Conservation (phyloP, 768 basidiomycete species). For the Cyathus striatus region DNA sequence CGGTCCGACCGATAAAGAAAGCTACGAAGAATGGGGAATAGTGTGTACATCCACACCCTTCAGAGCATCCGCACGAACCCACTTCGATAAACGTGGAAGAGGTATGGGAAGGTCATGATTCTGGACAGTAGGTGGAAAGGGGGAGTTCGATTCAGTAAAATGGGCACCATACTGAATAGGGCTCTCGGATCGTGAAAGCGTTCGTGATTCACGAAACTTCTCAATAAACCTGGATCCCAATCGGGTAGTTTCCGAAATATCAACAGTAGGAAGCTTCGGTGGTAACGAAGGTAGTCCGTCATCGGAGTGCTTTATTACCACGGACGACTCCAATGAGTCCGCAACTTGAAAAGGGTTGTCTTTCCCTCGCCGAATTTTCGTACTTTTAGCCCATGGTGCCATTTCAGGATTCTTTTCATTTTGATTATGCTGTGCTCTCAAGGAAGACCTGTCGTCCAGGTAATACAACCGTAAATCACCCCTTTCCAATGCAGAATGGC, state of each 20-base stretch:
- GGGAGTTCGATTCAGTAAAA: slow-evolving; percentile 9
- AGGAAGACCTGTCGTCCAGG: slow-evolving; percentile 18
- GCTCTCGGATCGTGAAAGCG: slow-evolving; percentile 22
- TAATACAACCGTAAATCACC: slow-evolving; percentile 5
- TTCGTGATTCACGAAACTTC: slow-evolving; percentile 27
- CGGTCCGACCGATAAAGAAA: too few relatives aligned
- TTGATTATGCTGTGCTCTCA: slow-evolving; percentile 8
- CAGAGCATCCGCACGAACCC: slow-evolving; percentile 42
- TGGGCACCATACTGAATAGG: slow-evolving; percentile 14
- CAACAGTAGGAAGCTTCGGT: slow-evolving; percentile 22
- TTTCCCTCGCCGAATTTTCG: slow-evolving; percentile 45
- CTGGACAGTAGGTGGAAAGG: slow-evolving; percentile 35
- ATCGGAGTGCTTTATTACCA: too few relatives aligned
- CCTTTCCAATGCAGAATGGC: slow-evolving; percentile 2
- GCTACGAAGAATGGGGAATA: slow-evolving; percentile 10
- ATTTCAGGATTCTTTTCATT: slow-evolving; percentile 15
- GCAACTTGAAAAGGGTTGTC: slow-evolving; percentile 51
- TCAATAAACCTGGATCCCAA: slow-evolving; percentile 37
- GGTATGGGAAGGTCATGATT: slow-evolving; percentile 56
- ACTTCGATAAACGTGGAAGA: slow-evolving; percentile 42
- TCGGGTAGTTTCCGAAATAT: slow-evolving; percentile 4
- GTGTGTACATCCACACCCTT: slow-evolving; percentile 18
- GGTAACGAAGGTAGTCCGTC: slow-evolving; percentile 12
- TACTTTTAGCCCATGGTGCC: slow-evolving; percentile 47
- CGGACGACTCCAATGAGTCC: too few relatives aligned